A percentile compares a stretch with the other conserved stretches of the same genome.
phyloP scores from a whole-genome alignment of 768 basidiomycete species.

The Mycena indigotica region DNA sequence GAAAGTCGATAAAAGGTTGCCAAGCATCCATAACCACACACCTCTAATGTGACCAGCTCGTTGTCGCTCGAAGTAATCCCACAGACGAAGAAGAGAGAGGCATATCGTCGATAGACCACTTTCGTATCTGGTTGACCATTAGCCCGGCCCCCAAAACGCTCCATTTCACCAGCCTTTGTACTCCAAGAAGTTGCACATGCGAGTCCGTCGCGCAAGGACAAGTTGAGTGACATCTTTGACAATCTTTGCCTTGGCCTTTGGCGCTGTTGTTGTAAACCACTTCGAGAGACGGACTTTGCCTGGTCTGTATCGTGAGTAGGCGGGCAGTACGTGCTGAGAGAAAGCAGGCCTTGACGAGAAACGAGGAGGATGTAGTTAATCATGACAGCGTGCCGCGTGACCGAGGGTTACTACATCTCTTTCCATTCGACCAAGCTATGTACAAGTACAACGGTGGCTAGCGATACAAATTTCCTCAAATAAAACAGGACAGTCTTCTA shows the following conservation, averaged over 20 bases:
- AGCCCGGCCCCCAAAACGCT: constrained; percentile 26
- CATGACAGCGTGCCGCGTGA: constrained; percentile 34
- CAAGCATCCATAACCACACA: too few relatives aligned
- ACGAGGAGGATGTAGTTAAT: constrained; percentile 84
- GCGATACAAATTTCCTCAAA: too few relatives aligned
- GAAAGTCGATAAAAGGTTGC: neutral
- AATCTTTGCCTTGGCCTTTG: constrained; percentile 77
- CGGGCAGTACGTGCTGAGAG: neutral
- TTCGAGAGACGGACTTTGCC: constrained; percentile 85
- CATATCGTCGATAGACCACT: constrained; percentile 84
- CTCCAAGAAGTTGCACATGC: constrained; percentile 88
- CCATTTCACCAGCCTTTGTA: constrained; percentile 68
- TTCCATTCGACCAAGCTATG: neutral
- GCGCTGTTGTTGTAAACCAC: constrained; percentile 80
- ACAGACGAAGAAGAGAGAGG: constrained; percentile 82
- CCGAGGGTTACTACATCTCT: neutral
- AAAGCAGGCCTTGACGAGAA: constrained; percentile 65
- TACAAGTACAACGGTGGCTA: too few relatives aligned
- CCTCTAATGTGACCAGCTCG: constrained; percentile 76
- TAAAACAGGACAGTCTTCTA: too few relatives aligned
- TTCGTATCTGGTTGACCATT: constrained; percentile 37
- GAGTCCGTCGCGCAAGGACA: constrained; percentile 75
- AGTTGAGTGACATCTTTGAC: constrained; percentile 89
- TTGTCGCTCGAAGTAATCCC: constrained; percentile 75
- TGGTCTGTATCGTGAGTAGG: constrained; percentile 27